phyloP scores from a whole-genome alignment of 257 asterid species.

The Coffea eugenioides region DNA sequence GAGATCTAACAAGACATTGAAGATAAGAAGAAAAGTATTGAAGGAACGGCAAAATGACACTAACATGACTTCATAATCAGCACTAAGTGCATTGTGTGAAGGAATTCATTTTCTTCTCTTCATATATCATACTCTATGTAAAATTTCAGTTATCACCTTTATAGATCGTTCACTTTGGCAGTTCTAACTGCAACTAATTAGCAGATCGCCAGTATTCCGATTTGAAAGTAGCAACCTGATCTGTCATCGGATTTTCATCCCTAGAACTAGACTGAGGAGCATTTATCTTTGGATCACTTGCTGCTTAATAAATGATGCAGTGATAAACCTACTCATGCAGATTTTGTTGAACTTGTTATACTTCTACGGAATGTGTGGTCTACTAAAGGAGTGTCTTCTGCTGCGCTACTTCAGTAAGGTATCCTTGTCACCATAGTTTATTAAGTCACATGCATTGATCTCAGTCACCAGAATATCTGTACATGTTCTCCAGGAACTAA shows the following conservation, averaged over 20 bases:
- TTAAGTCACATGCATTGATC: background rate
- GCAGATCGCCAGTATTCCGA: background rate
- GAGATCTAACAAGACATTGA: background rate
- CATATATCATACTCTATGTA: too few species aligned
- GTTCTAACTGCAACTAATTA: background rate
- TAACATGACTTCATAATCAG: background rate
- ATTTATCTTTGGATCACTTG: background rate
- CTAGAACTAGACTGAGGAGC: background rate
- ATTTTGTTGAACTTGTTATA: slow-evolving; percentile 21
- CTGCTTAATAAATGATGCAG: background rate
- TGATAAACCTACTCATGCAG: slow-evolving; percentile 9
- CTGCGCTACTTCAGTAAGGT: slow-evolving; percentile 28
- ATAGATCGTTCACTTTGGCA: too few species aligned
- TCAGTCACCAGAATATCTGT: background rate
- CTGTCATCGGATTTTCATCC: background rate
- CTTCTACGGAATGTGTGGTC: slow-evolving; percentile 25
- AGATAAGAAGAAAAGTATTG: background rate
- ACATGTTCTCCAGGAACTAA: slow-evolving; percentile 11
- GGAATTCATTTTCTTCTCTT: too few species aligned
- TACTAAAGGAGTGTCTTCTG: slow-evolving; percentile 22
- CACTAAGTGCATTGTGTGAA: background rate
- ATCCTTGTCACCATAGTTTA: background rate
- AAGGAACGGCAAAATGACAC: background rate
- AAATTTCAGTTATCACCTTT: too few species aligned
- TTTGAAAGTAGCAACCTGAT: background rate